Conservation (phyloP, 1,284 basidiomycete genomes). For the Tilletia setariae region DNA sequence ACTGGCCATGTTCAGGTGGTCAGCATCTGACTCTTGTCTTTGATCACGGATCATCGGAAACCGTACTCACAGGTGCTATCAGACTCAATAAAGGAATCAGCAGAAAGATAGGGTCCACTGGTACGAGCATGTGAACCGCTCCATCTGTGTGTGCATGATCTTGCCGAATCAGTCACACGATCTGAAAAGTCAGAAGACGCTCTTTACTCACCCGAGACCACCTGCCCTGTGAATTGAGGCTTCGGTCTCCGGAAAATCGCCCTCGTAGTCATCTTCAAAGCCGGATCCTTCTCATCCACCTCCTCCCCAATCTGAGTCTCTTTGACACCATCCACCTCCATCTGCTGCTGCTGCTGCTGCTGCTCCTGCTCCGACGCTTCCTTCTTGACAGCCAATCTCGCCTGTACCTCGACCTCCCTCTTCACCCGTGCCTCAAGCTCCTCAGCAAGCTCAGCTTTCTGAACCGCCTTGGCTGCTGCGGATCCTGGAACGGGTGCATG, state of each 20-base stretch:
- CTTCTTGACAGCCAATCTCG: not conserved
- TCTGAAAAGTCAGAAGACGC: not conserved
- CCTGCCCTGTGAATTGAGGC: conserved; percentile 4
- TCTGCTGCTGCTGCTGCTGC: not conserved
- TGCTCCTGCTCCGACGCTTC: not conserved
- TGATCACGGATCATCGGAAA: not conserved
- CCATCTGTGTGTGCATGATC: not conserved
- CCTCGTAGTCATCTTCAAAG: not conserved
- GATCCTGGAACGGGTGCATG: conserved; percentile 13
- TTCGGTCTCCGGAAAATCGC: not conserved
- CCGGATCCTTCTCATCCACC: not conserved
- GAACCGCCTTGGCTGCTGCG: not conserved
- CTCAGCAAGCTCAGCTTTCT: not conserved
- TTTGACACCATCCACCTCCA: not conserved
- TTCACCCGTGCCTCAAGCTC: conserved; percentile 2
- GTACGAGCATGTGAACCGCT: conserved; percentile 9
- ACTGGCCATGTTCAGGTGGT: no score
- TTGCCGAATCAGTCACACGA: not conserved
- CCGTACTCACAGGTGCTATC: not conserved
- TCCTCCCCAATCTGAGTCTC: conserved; percentile 1
- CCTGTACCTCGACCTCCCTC: not conserved
- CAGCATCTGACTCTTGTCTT: not conserved
- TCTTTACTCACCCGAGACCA: not conserved
- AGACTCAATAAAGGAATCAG: conserved; percentile 8
- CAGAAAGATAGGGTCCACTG: conserved; percentile 13